Evolutionary conservation across 257 asterid species (phyloP), one percentile per base, ranked within the genome.

Genomic region (Mitragyna speciosa): DNA sequence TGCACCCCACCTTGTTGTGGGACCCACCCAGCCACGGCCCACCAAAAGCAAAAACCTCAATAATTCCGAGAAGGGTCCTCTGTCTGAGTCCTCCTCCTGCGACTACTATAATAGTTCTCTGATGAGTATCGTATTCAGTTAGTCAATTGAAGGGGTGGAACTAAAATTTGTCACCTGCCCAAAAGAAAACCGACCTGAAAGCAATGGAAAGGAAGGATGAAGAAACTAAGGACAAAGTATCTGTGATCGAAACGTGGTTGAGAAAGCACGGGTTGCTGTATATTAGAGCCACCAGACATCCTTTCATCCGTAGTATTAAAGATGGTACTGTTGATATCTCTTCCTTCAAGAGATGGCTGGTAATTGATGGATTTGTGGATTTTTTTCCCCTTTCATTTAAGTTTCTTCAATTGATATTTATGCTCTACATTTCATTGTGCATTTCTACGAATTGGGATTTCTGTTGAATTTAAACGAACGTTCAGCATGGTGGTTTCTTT

Each of bases 281-380:
- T 84, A 75, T 51, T 30, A 88, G 84, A 47, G 97, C 97, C 76
- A 93, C 90, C 31, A 86, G 97, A 24, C 97, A 93, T 87, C 97
- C 96, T 76, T 94, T 94, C 81, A 84, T 86, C 65, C 90, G 82
- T 79, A 84, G 86, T 64, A 91, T 94, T 80, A 92, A 92, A 45
- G 93, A 91, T 83, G 98, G 97, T n/a, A 86, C 97, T 59, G 82
- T 93, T 54, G 84, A 89, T 77, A 39, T 88, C 68, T 80, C 90
- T 54, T 80, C 93, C 78, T 93, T 94, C 96, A 93, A 89, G 83
- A 85, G 90, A 6, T 94, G 97, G 98, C 95, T 94, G 96, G 98
- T 92, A 82, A 77, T 10, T 75, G 1, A 20, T 72, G 22, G 24
- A 63, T 28, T 72, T 14, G 24, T 56, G 20, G n/a, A 28, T 72